Evolutionary conservation across 1,139 yeast genomes (phyloP), one percentile per base, ranked within the genome.

Genomic region (Pichia norvegensis): DNA sequence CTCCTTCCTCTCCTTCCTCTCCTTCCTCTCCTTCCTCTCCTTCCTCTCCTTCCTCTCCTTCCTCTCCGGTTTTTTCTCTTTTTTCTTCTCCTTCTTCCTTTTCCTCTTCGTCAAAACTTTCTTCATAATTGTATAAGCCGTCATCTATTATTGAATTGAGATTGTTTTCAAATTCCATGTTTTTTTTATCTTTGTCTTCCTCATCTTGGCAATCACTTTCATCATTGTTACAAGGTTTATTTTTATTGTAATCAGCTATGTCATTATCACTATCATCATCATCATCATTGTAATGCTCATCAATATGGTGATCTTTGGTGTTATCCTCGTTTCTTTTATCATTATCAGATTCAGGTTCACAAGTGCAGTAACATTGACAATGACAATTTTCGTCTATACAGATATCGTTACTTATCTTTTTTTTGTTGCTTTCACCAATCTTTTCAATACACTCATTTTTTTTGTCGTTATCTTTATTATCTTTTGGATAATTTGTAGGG

Each of bases 61-160:
- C 49, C 29, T 54, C 51, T 10, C 40, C 29, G 1, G 55, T 16
- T 13, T 31, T 14, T 19, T 33, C 37, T 9, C 19, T 14, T 9
- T 19, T 20, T 10, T 35, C 23, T 19, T 19, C n/a, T 17, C 9
- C 48, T 11, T 35, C 23, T 19, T 19, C n/a, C 7, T 23, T 47
- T 11, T 47, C 43, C 21, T 40, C 42, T 25, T 54, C 54, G n/a
- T 31, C 25, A 23, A 23, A 23, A 6, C 25, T 23, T 6, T 23
- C 9, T 23, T 23, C 25, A 23, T 23, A 5, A 23, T 23, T 23
- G n/a, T n/a, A n/a, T n/a, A n/a, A n/a, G n/a, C n/a, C n/a, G n/a
- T n/a, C 25, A 6, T 23, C 25, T 9, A 6, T 23, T 6, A 23
- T 23, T 23, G 25, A 6, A 23, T 23, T 9, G 25, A 23, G 9